A percentile compares a stretch with the other conserved stretches of the same genome.
phyloP scores from a whole-genome alignment of 495 filamentous ascomycete genomes.

The Penicillium cosmopolitanum region DNA sequence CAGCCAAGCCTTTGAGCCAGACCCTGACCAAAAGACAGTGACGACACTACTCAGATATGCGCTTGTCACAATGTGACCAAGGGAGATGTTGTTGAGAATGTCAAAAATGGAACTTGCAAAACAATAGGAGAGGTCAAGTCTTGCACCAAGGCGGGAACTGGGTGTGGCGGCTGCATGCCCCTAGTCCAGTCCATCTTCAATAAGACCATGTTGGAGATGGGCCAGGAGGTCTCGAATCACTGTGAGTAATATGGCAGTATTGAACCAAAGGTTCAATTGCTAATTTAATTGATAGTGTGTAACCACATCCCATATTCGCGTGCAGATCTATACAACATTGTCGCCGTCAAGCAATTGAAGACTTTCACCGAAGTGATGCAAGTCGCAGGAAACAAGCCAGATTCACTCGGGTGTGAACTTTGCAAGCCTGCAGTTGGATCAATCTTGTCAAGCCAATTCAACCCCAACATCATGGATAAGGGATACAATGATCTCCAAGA shows the following conservation, averaged over 20 bases:
- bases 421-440: slow-evolving; percentile 89
- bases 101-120: slow-evolving; percentile 85
- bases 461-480: slow-evolving; percentile 81
- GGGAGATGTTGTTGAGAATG: slow-evolving; percentile 71
- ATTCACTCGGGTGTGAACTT: slow-evolving; percentile 84
- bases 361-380: slow-evolving; percentile 82
- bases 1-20: neutral
- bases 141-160: slow-evolving; percentile 93
- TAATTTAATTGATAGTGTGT: slow-evolving; percentile 57
- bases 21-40: slow-evolving; percentile 40
- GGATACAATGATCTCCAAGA: slow-evolving; percentile 82
- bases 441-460: slow-evolving; percentile 84
- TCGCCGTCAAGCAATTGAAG: slow-evolving; percentile 79
- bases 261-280: neutral
- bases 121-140: slow-evolving; percentile 86
- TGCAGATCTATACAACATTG: slow-evolving; percentile 88
- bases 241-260: slow-evolving; percentile 36
- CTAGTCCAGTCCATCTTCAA: slow-evolving; percentile 93
- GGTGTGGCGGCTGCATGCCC: slow-evolving; percentile 94
- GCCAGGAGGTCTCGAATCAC: slow-evolving; percentile 88
- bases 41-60: slow-evolving; percentile 90
- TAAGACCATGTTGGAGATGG: slow-evolving; percentile 86
- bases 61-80: slow-evolving; percentile 97
- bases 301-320: slow-evolving; percentile 86
- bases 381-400: slow-evolving; percentile 71